Evolutionary conservation across 2,329 filamentous ascomycete genomes (phyloP).

Genomic region (Sporothrix variecibatus): DNA sequence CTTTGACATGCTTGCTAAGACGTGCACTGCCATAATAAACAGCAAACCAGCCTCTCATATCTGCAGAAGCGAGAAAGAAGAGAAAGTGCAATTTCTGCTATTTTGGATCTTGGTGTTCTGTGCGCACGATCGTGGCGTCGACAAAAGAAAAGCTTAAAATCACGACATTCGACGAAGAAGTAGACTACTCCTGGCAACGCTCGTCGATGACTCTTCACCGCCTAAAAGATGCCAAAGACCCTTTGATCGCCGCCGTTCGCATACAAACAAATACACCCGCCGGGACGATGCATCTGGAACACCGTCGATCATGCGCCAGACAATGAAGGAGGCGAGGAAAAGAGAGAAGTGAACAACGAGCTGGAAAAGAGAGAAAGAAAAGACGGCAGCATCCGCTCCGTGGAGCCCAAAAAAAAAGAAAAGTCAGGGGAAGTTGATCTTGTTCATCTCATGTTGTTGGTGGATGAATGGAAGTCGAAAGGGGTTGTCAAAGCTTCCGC

Average conservation of each 20-base stretch:
- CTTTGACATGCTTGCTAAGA: background rate
- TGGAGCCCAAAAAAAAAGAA: background rate
- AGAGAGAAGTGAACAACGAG: background rate
- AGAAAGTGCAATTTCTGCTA: background rate
- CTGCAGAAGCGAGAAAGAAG: background rate
- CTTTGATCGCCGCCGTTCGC: background rate
- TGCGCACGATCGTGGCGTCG: background rate
- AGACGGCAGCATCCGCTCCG: background rate
- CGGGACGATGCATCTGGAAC: slow-evolving; percentile 8
- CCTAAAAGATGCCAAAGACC: too few relatives aligned
- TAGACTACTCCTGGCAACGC: too few relatives aligned
- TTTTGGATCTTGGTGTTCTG: background rate
- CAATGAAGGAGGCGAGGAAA: background rate
- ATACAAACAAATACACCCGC: background rate
- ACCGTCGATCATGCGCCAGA: background rate
- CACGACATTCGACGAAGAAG: background rate
- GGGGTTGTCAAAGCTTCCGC: too few relatives aligned
- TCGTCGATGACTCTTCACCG: too few relatives aligned
- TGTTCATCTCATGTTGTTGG: background rate
- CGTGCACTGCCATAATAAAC: background rate
- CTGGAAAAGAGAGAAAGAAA: background rate
- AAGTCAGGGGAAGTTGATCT: background rate
- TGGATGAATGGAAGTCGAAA: background rate
- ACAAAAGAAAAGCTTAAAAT: background rate
- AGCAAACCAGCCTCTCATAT: background rate